These are phyloP conservation scores for Xerocomus nothofagi DNA, from an alignment of 1,284 basidiomycete species.

Conservation along the genomic window DNA sequence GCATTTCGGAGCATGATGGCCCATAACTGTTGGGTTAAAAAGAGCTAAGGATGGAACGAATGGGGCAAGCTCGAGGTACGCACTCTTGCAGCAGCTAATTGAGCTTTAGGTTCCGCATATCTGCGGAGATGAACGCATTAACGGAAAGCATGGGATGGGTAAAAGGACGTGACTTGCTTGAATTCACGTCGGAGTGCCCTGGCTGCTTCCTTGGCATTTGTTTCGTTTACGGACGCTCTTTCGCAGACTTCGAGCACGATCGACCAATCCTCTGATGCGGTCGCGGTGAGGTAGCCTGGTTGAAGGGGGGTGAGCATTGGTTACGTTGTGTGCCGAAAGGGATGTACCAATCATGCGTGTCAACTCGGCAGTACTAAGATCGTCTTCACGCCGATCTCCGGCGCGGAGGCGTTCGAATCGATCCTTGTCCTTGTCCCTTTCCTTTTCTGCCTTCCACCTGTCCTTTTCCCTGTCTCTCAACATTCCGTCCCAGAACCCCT, in stretches of 20 bases:
- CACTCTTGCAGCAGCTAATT: conserved; percentile 70
- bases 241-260: conserved; percentile 79
- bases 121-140: conserved; percentile 35
- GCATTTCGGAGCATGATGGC: conserved; percentile 80
- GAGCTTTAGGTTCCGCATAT: conserved; percentile 68
- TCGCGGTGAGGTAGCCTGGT: conserved; percentile 70
- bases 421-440: conserved; percentile 32
- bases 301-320: conserved; percentile 4
- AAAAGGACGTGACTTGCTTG: conserved; percentile 49
- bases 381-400: conserved; percentile 38
- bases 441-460: conserved; percentile 29
- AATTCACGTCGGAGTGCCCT: conserved; percentile 74
- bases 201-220: conserved; percentile 71
- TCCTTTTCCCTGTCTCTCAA: conserved; percentile 38
- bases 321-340: not conserved
- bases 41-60: conserved; percentile 5
- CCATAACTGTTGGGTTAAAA: conserved; percentile 59
- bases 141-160: not conserved
- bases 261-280: conserved; percentile 74
- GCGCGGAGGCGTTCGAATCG: conserved; percentile 27
- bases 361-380: conserved; percentile 50
- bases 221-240: conserved; percentile 62
- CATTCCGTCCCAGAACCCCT: conserved; percentile 53
- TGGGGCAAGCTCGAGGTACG: conserved; percentile 23
- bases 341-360: conserved; percentile 67